Percentiles rank a stretch among this genome's conserved stretches.
phyloP scores from a whole-genome alignment of 352 stramenopile species.

The Saprolegnia parasitica region DNA sequence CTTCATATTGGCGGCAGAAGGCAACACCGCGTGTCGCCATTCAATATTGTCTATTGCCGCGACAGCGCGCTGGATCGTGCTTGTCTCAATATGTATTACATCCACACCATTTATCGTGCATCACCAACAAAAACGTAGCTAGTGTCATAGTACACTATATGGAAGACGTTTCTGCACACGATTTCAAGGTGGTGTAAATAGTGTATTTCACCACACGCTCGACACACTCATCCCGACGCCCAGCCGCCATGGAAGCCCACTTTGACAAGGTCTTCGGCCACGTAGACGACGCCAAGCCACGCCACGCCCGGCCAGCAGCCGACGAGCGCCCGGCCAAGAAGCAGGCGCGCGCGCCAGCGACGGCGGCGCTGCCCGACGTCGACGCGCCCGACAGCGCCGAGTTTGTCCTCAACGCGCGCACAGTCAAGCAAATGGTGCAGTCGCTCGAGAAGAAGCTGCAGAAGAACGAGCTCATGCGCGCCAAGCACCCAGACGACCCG shows the following conservation, averaged over 20 bases:
- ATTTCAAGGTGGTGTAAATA: background rate
- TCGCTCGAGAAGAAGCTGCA: slow-evolving; percentile 64
- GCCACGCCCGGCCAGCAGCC: background rate
- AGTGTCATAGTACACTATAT: background rate
- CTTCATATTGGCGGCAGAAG: no score
- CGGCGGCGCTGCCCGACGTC: background rate
- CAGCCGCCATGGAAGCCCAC: slow-evolving; percentile 25
- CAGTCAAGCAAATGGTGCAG: slow-evolving; percentile 66
- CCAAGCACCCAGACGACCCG: slow-evolving; percentile 73
- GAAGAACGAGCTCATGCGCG: slow-evolving; percentile 70
- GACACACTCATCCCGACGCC: background rate
- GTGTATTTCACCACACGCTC: background rate
- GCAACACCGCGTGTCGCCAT: no score
- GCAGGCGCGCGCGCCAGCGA: background rate
- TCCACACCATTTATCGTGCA: no score
- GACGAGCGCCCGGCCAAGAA: slow-evolving; percentile 19
- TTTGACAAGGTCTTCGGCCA: slow-evolving; percentile 28
- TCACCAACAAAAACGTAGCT: no score
- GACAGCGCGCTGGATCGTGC: no score
- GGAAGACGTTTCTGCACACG: background rate
- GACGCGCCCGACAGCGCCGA: slow-evolving; percentile 17
- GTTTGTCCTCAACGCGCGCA: slow-evolving; percentile 52
- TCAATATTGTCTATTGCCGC: no score
- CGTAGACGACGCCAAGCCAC: background rate
- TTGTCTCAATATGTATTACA: no score